These are phyloP conservation scores for Hypoxylon subgilvum DNA, from an alignment of 495 filamentous ascomycete genomes.

Conservation along the genomic window DNA sequence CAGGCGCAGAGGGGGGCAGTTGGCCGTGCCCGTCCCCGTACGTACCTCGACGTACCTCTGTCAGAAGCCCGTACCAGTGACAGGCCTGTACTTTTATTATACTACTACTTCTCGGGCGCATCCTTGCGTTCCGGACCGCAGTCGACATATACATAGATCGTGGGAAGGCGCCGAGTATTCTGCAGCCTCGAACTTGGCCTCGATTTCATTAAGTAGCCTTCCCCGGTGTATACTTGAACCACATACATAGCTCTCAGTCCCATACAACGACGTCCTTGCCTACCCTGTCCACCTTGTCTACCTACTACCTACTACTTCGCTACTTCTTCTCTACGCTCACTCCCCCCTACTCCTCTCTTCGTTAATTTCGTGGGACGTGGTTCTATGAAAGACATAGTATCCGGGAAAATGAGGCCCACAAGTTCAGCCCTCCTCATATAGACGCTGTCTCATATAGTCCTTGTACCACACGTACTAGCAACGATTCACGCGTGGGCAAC, in stretches of 20 bases:
- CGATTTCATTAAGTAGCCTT: constrained; percentile 41
- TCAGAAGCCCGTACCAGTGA: constrained; percentile 41
- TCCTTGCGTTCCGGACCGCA: constrained; percentile 43
- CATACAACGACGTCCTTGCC: constrained; percentile 1
- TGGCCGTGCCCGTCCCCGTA: constrained; percentile 38
- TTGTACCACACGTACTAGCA: constrained; percentile 35
- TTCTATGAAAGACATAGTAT: constrained; percentile 39
- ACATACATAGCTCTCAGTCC: constrained; percentile 11
- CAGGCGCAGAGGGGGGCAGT: constrained; percentile 25
- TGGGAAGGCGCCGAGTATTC: constrained; percentile 41
- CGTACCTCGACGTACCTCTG: constrained; percentile 46
- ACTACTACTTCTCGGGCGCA: constrained; percentile 33
- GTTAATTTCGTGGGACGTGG: constrained; percentile 39
- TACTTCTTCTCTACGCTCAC: constrained; percentile 27
- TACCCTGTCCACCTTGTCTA: constrained; percentile 3
- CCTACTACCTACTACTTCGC: too few relatives aligned
- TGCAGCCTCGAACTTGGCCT: constrained; percentile 44
- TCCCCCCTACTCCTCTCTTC: constrained; percentile 28
- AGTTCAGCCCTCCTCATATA: constrained; percentile 42
- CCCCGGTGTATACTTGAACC: constrained; percentile 39
- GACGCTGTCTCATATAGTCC: constrained; percentile 37
- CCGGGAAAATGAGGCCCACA: constrained; percentile 45
- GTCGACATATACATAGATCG: constrained; percentile 41
- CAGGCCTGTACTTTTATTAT: constrained; percentile 38
- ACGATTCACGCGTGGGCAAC: constrained; percentile 33